Evolutionary conservation across 352 stramenopile species (phyloP).

Genomic region (Globisporangium perplexum): DNA sequence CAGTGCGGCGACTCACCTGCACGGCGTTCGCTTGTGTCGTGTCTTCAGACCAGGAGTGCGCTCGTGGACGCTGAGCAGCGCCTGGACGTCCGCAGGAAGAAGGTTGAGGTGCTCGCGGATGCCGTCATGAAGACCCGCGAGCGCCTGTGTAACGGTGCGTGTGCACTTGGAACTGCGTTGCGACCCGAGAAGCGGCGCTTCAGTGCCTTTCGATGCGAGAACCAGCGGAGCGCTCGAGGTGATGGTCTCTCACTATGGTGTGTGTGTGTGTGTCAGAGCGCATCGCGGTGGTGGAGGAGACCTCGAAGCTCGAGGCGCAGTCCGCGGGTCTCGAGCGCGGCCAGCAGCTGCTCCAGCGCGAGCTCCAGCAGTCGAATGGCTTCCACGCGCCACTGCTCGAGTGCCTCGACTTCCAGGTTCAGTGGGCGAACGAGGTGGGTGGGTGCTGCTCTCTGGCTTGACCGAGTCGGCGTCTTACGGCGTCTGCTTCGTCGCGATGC

Average conservation of each 20-base stretch:
- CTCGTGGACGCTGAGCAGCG: slow-evolving; percentile 48
- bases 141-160: slow-evolving; percentile 50
- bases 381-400: slow-evolving; percentile 51
- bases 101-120: slow-evolving; percentile 49
- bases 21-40: too few relatives aligned
- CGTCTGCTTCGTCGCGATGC: too few relatives aligned
- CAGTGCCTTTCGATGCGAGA: too few relatives aligned
- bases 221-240: too few relatives aligned
- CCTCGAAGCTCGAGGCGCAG: slow-evolving; percentile 41
- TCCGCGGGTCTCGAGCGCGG: slow-evolving; percentile 31
- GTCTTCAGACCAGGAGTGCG: slow-evolving; percentile 33
- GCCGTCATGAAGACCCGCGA: slow-evolving; percentile 69
- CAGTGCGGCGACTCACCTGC: too few relatives aligned
- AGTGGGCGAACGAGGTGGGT: slow-evolving; percentile 62
- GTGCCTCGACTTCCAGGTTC: slow-evolving; percentile 61
- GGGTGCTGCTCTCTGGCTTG: neutral
- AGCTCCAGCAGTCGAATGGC: slow-evolving; percentile 22
- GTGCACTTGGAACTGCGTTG: too few relatives aligned
- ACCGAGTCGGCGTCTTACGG: too few relatives aligned
- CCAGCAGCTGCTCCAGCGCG: slow-evolving; percentile 33
- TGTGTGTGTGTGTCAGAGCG: slow-evolving; percentile 23
- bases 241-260: neutral
- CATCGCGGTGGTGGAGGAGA: slow-evolving; percentile 50
- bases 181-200: too few relatives aligned
- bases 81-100: slow-evolving; percentile 44